Conservation (phyloP, 2,329 filamentous ascomycete species). For the Corniculantispora saksenae region DNA sequence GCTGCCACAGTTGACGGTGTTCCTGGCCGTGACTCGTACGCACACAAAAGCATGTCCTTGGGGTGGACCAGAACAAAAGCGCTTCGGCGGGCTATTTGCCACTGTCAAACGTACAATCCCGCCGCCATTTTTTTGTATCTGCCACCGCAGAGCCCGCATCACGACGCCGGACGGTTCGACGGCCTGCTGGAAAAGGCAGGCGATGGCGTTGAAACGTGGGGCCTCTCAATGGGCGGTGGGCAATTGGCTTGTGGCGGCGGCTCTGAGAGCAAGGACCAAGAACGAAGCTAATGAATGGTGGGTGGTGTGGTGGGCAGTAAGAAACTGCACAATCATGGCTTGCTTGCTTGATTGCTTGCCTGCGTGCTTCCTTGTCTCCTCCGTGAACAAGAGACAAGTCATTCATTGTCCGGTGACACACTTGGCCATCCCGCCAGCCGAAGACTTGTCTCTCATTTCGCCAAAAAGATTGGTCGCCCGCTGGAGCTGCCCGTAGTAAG, state of each 20-base stretch:
- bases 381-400: neutral
- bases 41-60: too few relatives aligned
- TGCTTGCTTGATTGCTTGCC: too few relatives aligned
- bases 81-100: too few relatives aligned
- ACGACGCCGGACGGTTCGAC: neutral
- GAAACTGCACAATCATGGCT: neutral
- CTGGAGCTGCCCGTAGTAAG: neutral
- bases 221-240: slow-evolving; percentile 9
- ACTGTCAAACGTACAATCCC: too few relatives aligned
- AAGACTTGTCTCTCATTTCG: neutral
- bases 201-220: slow-evolving; percentile 6
- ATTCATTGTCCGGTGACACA: neutral
- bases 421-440: neutral
- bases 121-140: too few relatives aligned
- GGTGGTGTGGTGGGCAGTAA: neutral
- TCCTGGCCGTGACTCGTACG: too few relatives aligned
- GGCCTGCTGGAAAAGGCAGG: slow-evolving; percentile 13
- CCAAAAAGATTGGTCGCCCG: neutral
- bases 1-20: neutral
- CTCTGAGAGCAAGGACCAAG: neutral
- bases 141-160: neutral
- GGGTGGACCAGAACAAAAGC: too few relatives aligned
- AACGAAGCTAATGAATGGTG: neutral
- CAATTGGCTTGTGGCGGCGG: slow-evolving; percentile 13
- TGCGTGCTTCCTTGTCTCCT: too few relatives aligned